Conservation (phyloP, 148 eudicot genomes). For the Spergularia marina region DNA sequence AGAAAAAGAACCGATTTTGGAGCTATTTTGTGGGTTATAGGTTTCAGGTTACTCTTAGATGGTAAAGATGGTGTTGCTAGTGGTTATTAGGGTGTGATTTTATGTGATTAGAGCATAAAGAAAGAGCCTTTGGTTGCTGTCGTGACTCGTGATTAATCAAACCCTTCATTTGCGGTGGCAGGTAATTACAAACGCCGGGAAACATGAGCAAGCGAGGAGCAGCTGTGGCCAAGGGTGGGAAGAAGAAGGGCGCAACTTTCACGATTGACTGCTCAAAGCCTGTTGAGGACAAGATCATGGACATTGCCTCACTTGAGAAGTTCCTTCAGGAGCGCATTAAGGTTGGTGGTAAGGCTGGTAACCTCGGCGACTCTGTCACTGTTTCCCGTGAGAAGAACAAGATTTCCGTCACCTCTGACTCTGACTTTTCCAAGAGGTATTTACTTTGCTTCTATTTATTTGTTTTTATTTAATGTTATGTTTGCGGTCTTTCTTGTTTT, state of each 20-base stretch:
- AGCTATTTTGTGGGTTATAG: too few relatives aligned
- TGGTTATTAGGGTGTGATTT: too few relatives aligned
- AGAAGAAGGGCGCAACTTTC: constrained; percentile 61
- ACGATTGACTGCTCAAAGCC: constrained; percentile 68
- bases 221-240: constrained; percentile 31
- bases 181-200: neutral
- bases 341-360: constrained; percentile 76
- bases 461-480: neutral
- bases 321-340: constrained; percentile 73
- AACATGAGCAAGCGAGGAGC: constrained; percentile 58
- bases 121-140: too few relatives aligned
- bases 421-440: constrained; percentile 63
- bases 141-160: too few relatives aligned
- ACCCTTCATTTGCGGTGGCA: too few relatives aligned
- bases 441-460: neutral
- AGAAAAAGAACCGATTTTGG: too few relatives aligned
- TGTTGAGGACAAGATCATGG: constrained; percentile 79
- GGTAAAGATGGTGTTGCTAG: too few relatives aligned
- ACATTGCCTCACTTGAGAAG: constrained; percentile 71
- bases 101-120: too few relatives aligned
- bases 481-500: neutral
- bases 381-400: constrained; percentile 66
- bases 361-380: constrained; percentile 63
- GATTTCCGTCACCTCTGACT: constrained; percentile 53
- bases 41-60: too few relatives aligned